phyloP scores from a whole-genome alignment of 176 grass and related monocot genomes.

The Oryza glaberrima region DNA sequence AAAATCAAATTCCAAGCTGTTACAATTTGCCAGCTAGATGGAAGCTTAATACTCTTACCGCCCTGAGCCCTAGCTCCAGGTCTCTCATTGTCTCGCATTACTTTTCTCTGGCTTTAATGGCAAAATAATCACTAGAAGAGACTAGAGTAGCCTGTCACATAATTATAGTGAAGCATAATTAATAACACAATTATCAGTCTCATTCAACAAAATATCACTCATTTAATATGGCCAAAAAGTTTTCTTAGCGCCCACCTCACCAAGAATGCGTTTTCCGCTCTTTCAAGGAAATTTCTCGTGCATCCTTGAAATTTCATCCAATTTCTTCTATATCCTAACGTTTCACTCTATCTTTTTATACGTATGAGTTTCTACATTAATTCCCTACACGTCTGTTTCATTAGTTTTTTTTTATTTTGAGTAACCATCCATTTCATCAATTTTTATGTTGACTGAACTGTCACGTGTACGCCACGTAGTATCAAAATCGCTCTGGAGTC shows the following conservation, averaged over 20 bases:
- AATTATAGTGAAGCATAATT: not conserved
- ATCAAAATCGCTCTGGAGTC: too few species aligned
- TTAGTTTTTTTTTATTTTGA: too few species aligned
- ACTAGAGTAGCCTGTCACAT: not conserved
- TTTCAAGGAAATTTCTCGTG: too few species aligned
- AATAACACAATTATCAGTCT: not conserved
- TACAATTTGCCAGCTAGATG: not conserved
- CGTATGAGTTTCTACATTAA: too few species aligned
- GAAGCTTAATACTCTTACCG: not conserved
- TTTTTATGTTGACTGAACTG: too few species aligned
- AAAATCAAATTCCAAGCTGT: not conserved
- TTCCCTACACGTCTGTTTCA: too few species aligned
- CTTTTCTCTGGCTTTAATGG: conserved; percentile 9
- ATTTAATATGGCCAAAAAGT: conserved; percentile 10
- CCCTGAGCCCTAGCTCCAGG: not conserved
- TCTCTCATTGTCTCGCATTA: not conserved
- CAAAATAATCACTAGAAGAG: not conserved
- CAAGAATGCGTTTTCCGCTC: not conserved
- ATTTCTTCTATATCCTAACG: too few species aligned
- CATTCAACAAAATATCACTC: not conserved
- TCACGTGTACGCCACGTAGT: too few species aligned
- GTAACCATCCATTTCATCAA: too few species aligned
- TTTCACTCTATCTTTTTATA: not conserved
- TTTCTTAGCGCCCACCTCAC: not conserved
- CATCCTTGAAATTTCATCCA: too few species aligned